phyloP scores from a whole-genome alignment of 1,284 basidiomycete genomes.

The Rhodotorula sp. region DNA sequence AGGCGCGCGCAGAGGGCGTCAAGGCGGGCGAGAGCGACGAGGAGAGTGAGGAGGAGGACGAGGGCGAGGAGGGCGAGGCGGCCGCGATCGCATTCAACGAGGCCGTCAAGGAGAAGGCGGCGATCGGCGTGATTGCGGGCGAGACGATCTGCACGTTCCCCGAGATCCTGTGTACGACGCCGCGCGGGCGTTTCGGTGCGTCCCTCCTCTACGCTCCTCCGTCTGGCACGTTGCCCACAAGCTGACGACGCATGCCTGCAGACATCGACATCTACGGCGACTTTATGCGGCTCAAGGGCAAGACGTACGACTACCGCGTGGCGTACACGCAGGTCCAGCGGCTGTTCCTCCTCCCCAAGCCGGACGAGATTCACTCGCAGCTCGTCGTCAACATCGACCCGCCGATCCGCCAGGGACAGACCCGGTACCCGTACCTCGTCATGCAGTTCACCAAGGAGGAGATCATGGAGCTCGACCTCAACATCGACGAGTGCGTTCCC shows the following conservation, averaged over 20 bases:
- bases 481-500: constrained; percentile 73
- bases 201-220: neutral
- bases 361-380: constrained; percentile 91
- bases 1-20: constrained; percentile 61
- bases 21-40: constrained; percentile 53
- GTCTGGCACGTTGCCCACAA: neutral
- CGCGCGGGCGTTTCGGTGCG: constrained; percentile 51
- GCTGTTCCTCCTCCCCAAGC: constrained; percentile 89
- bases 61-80: constrained; percentile 62
- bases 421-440: constrained; percentile 94
- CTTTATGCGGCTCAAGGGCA: constrained; percentile 90
- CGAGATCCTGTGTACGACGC: constrained; percentile 94
- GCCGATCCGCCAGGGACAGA: constrained; percentile 97
- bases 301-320: constrained; percentile 99
- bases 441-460: constrained; percentile 97
- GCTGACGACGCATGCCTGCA: constrained; percentile 30
- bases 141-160: constrained; percentile 94
- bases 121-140: constrained; percentile 88
- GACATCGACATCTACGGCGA: constrained; percentile 97
- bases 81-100: constrained; percentile 98
- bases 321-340: constrained; percentile 85
- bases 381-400: constrained; percentile 89
- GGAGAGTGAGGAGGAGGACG: constrained; percentile 56
- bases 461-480: constrained; percentile 93
- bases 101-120: constrained; percentile 92